Evolutionary conservation across 495 filamentous ascomycete genomes (phyloP).

Genomic region (Aeminium ludgeri): DNA sequence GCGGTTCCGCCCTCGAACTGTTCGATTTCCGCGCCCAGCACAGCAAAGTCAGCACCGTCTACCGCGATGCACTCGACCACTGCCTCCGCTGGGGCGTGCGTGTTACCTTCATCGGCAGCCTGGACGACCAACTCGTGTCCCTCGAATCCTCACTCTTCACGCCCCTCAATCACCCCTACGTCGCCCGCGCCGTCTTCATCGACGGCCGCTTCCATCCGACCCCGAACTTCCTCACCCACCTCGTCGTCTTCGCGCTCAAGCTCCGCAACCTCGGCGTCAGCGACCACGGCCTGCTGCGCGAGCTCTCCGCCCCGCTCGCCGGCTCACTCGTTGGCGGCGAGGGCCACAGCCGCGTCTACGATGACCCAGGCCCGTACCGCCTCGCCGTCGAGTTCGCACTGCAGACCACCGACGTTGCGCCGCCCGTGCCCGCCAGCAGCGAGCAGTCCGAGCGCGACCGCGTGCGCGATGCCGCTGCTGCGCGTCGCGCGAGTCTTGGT

Average conservation of each 20-base stretch:
- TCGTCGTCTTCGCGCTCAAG: conserved; percentile 86
- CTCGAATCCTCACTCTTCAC: conserved; percentile 81
- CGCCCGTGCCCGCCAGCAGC: conserved; percentile 7
- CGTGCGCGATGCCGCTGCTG: conserved; percentile 1
- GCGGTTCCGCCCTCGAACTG: conserved; percentile 74
- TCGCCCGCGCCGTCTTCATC: conserved; percentile 85
- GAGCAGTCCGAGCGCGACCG: conserved; percentile 13
- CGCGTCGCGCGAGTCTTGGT: conserved; percentile 4
- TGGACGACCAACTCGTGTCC: conserved; percentile 92
- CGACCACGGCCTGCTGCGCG: conserved; percentile 84
- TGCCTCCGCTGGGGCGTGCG: conserved; percentile 63
- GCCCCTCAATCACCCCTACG: conserved; percentile 71
- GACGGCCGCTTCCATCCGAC: conserved; percentile 73
- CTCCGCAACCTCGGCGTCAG: conserved; percentile 80
- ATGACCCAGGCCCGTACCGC: conserved; percentile 76
- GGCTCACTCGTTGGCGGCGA: conserved; percentile 85
- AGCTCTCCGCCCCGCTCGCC: conserved; percentile 73
- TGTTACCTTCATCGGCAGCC: conserved; percentile 73
- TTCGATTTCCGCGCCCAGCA: conserved; percentile 76
- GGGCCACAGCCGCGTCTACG: conserved; percentile 84
- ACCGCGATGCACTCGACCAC: conserved; percentile 54
- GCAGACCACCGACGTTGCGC: conserved; percentile 44
- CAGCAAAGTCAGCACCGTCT: conserved; percentile 66
- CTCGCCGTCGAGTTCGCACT: conserved; percentile 73
- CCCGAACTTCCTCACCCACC: conserved; percentile 79